Evolutionary conservation across 2,329 filamentous ascomycete genomes (phyloP).

Genomic region (Fusarium newnesense): DNA sequence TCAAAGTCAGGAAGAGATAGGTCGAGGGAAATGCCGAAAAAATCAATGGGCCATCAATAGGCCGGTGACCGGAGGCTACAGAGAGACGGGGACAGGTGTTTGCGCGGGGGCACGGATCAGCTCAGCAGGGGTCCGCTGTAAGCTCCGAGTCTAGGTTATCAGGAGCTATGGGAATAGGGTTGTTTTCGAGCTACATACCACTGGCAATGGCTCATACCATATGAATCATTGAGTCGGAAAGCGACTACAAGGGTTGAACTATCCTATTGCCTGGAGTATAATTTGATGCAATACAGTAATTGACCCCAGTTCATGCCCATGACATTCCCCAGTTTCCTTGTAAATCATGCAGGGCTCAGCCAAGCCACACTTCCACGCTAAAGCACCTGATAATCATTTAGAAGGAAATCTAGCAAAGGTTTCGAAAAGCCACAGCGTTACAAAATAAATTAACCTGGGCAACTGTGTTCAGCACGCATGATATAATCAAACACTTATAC

Average conservation of each 20-base stretch:
- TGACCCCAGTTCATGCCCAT: background rate
- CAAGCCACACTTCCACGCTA: slow-evolving; percentile 17
- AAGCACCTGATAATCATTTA: slow-evolving; percentile 5
- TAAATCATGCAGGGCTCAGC: slow-evolving; percentile 33
- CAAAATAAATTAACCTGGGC: too few relatives aligned
- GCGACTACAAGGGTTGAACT: too few relatives aligned
- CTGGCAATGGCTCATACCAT: background rate
- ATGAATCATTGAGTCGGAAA: too few relatives aligned
- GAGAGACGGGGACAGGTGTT: slow-evolving; percentile 5
- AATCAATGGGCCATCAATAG: slow-evolving; percentile 39
- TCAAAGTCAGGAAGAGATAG: slow-evolving; percentile 37
- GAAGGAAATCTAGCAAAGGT: background rate
- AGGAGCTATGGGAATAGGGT: background rate
- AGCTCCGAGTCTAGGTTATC: slow-evolving; percentile 7
- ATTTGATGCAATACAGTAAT: background rate
- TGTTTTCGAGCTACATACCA: background rate
- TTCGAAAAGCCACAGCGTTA: background rate
- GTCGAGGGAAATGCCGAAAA: slow-evolving; percentile 39
- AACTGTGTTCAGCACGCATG: background rate
- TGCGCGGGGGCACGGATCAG: slow-evolving; percentile 38
- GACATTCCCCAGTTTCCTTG: slow-evolving; percentile 29
- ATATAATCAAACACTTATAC: background rate
- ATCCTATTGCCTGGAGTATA: background rate
- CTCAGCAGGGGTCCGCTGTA: slow-evolving; percentile 25
- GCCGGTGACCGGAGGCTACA: slow-evolving; percentile 44